These are phyloP conservation scores for Xylaria sp. DNA, from an alignment of 495 filamentous ascomycete genomes.

Conservation along the genomic window DNA sequence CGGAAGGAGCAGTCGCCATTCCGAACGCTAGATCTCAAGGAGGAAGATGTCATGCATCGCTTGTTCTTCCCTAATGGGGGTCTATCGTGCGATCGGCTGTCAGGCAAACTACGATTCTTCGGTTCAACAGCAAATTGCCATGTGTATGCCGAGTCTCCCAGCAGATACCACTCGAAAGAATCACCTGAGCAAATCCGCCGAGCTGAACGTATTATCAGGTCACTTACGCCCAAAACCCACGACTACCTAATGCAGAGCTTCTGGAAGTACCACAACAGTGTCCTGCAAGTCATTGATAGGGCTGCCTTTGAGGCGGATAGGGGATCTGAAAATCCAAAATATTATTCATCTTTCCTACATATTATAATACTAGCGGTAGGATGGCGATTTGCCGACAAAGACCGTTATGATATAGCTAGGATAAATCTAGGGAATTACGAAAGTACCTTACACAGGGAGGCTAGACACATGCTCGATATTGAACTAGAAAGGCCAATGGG, in stretches of 20 bases:
- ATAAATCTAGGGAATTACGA: conserved; percentile 55
- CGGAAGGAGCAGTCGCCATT: conserved; percentile 42
- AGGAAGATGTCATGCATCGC: conserved; percentile 50
- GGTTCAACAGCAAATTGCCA: conserved; percentile 55
- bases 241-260: conserved; percentile 61
- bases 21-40: conserved; percentile 41
- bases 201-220: conserved; percentile 52
- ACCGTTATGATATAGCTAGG: conserved; percentile 55
- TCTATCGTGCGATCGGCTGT: conserved; percentile 53
- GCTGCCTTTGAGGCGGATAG: conserved; percentile 57
- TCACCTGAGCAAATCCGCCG: conserved; percentile 48
- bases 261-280: conserved; percentile 58
- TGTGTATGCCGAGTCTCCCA: conserved; percentile 35
- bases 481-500: conserved; percentile 60
- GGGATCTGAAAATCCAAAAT: conserved; percentile 49
- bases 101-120: conserved; percentile 53
- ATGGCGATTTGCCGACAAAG: conserved; percentile 56
- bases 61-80: conserved; percentile 52
- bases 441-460: conserved; percentile 59
- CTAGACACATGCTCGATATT: conserved; percentile 58
- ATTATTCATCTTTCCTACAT: conserved; percentile 60
- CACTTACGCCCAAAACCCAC: conserved; percentile 51
- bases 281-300: conserved; percentile 55
- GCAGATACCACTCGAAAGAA: conserved; percentile 28
- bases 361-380: conserved; percentile 60